Conservation (phyloP, 2,329 filamentous ascomycete genomes). For the Ophiocordyceps sinensis region DNA sequence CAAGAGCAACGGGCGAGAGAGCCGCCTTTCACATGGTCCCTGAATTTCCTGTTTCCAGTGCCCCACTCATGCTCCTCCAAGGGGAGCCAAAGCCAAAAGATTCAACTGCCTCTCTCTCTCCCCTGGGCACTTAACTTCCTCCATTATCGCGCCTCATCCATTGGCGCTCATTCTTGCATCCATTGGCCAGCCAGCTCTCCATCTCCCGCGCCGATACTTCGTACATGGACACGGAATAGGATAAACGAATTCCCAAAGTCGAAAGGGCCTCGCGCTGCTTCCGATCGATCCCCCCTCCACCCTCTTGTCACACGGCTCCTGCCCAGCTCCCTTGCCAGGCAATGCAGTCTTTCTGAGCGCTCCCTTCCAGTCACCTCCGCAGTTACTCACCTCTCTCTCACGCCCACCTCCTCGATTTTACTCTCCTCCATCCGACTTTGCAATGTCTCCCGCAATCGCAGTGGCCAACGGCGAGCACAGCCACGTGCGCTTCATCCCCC, state of each 20-base stretch:
- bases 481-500: slow-evolving; percentile 50
- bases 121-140: too few species aligned
- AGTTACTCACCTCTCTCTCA: not conserved
- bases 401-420: not conserved
- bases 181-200: too few species aligned
- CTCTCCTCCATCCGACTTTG: not conserved
- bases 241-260: not conserved
- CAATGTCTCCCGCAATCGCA: slow-evolving; percentile 20
- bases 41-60: not conserved
- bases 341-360: not conserved
- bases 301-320: not conserved
- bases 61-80: not conserved
- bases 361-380: not conserved
- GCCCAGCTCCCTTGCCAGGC: not conserved
- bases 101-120: too few species aligned
- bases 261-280: not conserved
- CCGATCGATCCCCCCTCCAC: not conserved
- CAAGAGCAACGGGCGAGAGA: too few species aligned
- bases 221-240: too few species aligned
- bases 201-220: too few species aligned
- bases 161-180: too few species aligned
- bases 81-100: too few species aligned
- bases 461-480: slow-evolving; percentile 18
- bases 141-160: too few species aligned
- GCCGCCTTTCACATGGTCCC: slow-evolving; percentile 15